These are phyloP conservation scores for Dryas integrifolia DNA, from an alignment of 331 rosid species.

Conservation along the genomic window DNA sequence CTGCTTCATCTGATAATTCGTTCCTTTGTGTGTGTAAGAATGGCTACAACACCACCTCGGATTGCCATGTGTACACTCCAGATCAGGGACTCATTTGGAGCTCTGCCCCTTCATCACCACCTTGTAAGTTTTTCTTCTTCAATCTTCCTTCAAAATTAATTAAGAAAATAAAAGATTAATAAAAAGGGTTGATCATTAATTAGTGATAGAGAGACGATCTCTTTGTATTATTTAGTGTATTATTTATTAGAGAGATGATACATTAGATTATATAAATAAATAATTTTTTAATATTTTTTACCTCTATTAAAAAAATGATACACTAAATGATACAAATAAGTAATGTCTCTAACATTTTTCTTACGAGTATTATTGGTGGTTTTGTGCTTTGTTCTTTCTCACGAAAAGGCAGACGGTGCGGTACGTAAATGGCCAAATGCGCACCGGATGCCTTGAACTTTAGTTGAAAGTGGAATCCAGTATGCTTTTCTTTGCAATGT, in stretches of 20 bases:
- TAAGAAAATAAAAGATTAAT: not conserved
- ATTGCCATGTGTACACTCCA: constrained; percentile 39
- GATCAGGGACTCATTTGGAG: constrained; percentile 33
- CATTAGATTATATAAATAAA: no score
- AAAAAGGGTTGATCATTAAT: no score
- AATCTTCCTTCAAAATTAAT: no score
- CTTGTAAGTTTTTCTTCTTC: constrained; percentile 6
- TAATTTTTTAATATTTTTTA: no score
- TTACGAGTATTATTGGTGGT: no score
- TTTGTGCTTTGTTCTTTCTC: not conserved
- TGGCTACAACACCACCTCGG: constrained; percentile 52
- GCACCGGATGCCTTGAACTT: constrained; percentile 17
- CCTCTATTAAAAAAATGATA: no score
- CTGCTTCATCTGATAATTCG: constrained; percentile 25
- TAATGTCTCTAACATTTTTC: no score
- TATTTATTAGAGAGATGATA: no score
- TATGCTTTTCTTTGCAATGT: not conserved
- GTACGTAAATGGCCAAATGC: not conserved
- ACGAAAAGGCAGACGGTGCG: no score
- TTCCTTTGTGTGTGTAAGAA: constrained; percentile 56
- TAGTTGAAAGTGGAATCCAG: constrained; percentile 1
- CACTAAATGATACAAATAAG: no score
- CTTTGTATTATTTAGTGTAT: no score
- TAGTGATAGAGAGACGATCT: no score
- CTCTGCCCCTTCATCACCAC: constrained; percentile 21